Conservation (phyloP, 2,329 filamentous ascomycete genomes). For the Alternaria sp. region DNA sequence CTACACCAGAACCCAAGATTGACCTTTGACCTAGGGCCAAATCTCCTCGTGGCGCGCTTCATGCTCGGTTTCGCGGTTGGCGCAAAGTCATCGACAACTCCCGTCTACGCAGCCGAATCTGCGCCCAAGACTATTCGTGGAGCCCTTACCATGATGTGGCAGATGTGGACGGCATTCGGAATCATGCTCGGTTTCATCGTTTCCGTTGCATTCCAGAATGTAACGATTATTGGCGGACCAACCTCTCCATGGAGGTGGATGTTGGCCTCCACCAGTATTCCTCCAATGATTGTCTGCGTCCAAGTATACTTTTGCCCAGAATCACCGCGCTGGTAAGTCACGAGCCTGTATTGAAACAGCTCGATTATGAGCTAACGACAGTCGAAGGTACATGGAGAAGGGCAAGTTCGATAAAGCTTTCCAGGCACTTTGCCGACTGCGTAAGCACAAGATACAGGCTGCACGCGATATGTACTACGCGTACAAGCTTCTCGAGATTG, state of each 20-base stretch:
- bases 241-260: conserved; percentile 45
- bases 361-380: not conserved
- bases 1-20: not conserved
- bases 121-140: conserved; percentile 59
- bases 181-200: conserved; percentile 47
- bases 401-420: conserved; percentile 46
- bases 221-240: conserved; percentile 31
- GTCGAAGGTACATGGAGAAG: conserved; percentile 39
- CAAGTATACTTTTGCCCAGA: conserved; percentile 46
- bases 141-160: conserved; percentile 62
- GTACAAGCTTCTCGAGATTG: conserved; percentile 47
- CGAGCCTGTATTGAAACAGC: not conserved
- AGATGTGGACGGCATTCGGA: conserved; percentile 53
- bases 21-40: conserved; percentile 22
- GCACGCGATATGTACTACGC: conserved; percentile 65
- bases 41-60: conserved; percentile 43
- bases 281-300: conserved; percentile 40
- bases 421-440: conserved; percentile 59
- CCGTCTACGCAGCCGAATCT: conserved; percentile 59
- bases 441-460: conserved; percentile 62
- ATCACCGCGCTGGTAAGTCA: conserved; percentile 32
- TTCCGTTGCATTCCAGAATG: conserved; percentile 40
- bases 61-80: conserved; percentile 46
- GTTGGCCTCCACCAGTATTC: conserved; percentile 43
- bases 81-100: conserved; percentile 52